These are phyloP conservation scores for Adansonia gregorii DNA, from an alignment of 441 rosid species.

Conservation along the genomic window DNA sequence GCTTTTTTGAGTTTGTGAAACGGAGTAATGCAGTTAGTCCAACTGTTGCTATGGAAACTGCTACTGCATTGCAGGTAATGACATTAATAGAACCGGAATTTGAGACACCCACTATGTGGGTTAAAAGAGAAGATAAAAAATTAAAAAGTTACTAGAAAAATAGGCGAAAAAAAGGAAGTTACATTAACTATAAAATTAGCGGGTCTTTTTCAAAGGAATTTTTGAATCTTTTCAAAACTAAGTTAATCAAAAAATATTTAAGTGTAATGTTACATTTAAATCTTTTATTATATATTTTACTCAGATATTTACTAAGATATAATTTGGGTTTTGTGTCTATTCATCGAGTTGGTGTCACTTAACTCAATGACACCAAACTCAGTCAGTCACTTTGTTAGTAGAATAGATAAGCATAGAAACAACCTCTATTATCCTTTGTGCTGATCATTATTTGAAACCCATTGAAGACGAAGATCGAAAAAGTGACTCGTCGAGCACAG, in stretches of 20 bases:
- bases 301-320: background rate
- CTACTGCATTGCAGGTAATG: constrained; percentile 96
- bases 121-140: background rate
- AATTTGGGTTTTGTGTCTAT: constrained; percentile 11
- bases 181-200: background rate
- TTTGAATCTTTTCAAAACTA: background rate
- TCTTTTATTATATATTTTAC: constrained; percentile 9
- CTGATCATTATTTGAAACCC: constrained; percentile 30
- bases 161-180: background rate
- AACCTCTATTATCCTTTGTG: background rate
- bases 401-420: constrained; percentile 1
- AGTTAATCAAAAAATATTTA: background rate
- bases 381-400: constrained; percentile 7
- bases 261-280: background rate
- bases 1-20: constrained; percentile 88
- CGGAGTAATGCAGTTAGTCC: constrained; percentile 98
- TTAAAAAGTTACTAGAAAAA: background rate
- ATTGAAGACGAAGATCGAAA: constrained; percentile 85
- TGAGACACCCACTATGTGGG: background rate
- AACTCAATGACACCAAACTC: constrained; percentile 13
- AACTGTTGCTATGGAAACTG: constrained; percentile 92
- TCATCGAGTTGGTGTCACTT: background rate
- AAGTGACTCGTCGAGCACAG: constrained; percentile 97
- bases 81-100: constrained; percentile 27
- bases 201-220: background rate